Evolutionary conservation across 2,329 filamentous ascomycete genomes (phyloP).

Genomic region (Trichoderma sp.): DNA sequence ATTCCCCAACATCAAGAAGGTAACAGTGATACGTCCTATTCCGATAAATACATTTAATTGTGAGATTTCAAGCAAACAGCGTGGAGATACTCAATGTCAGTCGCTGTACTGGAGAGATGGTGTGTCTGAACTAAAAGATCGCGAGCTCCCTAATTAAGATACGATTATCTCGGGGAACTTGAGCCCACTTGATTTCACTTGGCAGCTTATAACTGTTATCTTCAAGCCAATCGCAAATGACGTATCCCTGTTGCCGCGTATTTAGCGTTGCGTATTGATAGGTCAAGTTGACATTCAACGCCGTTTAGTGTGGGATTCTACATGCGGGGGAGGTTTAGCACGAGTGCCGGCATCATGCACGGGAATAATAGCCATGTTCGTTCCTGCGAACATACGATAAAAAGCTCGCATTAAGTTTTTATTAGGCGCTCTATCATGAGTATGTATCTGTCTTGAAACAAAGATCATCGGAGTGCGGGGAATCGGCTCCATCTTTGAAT

Average conservation of each 20-base stretch:
- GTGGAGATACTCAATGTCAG: not conserved
- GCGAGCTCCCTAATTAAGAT: not conserved
- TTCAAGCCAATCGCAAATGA: not conserved
- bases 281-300: not conserved
- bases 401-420: not conserved
- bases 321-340: not conserved
- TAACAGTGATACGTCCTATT: not conserved
- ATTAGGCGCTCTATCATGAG: not conserved
- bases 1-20: not conserved
- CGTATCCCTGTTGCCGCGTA: not conserved
- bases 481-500: not conserved
- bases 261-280: not conserved
- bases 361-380: not conserved
- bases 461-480: not conserved
- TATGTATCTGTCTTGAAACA: not conserved
- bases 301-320: not conserved
- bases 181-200: not conserved
- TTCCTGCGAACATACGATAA: not conserved
- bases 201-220: not conserved
- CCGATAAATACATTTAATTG: not conserved
- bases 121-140: not conserved
- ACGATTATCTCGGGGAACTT: slow-evolving; percentile 13
- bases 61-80: not conserved
- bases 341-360: not conserved
- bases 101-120: not conserved